Conservation (phyloP, 2,329 filamentous ascomycete species). For the Penicillium sp. region DNA sequence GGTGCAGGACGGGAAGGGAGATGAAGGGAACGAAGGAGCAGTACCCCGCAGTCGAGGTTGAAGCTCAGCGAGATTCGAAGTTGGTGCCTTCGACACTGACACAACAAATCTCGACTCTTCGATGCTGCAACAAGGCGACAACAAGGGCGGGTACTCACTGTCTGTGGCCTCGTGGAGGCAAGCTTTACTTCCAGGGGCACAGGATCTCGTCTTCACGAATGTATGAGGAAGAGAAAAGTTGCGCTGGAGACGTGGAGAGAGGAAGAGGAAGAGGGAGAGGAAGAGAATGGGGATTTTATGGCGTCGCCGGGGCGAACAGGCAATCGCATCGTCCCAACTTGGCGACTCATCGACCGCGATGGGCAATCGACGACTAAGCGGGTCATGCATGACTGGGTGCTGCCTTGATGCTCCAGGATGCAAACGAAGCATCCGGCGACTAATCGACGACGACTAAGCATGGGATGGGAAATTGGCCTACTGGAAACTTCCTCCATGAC, state of each 20-base stretch:
- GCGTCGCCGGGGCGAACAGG: not conserved
- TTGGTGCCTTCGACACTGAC: not conserved
- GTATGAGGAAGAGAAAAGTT: not conserved
- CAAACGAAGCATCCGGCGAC: not conserved
- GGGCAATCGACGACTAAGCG: not conserved
- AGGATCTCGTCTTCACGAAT: not conserved
- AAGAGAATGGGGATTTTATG: not conserved
- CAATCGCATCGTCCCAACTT: not conserved
- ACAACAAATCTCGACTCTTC: not conserved
- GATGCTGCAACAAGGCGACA: not conserved
- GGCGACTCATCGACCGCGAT: not conserved
- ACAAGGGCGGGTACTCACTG: not conserved
- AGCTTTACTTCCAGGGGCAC: not conserved
- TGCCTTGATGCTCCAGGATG: not conserved
- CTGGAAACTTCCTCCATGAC: not conserved
- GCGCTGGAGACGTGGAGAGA: too few relatives aligned
- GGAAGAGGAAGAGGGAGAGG: not conserved
- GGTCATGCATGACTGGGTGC: not conserved
- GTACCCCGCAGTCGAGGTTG: not conserved
- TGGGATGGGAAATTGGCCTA: not conserved
- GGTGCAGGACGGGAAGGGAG: not conserved
- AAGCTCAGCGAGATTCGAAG: not conserved
- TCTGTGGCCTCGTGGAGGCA: not conserved
- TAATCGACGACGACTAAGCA: not conserved
- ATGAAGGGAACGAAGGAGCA: not conserved